A percentile compares a stretch with the other conserved stretches of the same genome.
These are phyloP conservation scores for Lichtheimia ramosa DNA, from an alignment of 371 early-diverging fungal genomes.

Conservation along the genomic window DNA sequence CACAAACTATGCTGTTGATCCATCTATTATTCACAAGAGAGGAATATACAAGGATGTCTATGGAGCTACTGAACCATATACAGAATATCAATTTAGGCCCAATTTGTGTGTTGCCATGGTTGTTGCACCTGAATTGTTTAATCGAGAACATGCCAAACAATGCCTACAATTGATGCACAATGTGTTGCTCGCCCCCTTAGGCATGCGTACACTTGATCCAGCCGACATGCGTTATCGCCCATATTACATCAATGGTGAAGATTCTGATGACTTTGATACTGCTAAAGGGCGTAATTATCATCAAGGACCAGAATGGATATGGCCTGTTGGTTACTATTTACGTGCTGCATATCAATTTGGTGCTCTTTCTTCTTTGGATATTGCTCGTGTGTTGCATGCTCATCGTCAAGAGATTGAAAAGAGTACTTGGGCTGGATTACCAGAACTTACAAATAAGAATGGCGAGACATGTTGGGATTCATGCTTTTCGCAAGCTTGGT, in stretches of 20 bases:
- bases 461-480: constrained; percentile 82
- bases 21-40: constrained; percentile 80
- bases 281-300: constrained; percentile 98
- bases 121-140: constrained; percentile 93
- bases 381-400: constrained; percentile 68
- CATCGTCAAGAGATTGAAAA: constrained; percentile 73
- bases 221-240: constrained; percentile 87
- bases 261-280: constrained; percentile 76
- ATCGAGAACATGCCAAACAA: constrained; percentile 67
- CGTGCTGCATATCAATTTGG: constrained; percentile 81
- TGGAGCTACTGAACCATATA: constrained; percentile 68
- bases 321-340: constrained; percentile 88
- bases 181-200: constrained; percentile 81
- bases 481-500: constrained; percentile 96
- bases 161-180: constrained; percentile 70
- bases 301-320: constrained; percentile 97
- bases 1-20: constrained; percentile 58
- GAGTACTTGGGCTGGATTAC: constrained; percentile 85
- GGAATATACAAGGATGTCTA: constrained; percentile 95
- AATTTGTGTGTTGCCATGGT: constrained; percentile 92
- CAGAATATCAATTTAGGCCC: constrained; percentile 93
- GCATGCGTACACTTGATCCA: constrained; percentile 95
- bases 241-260: constrained; percentile 89
- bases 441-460: constrained; percentile 92
- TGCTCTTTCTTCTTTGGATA: constrained; percentile 27